phyloP scores from a whole-genome alignment of 495 filamentous ascomycete species.

The Penicillium tannophilum region DNA sequence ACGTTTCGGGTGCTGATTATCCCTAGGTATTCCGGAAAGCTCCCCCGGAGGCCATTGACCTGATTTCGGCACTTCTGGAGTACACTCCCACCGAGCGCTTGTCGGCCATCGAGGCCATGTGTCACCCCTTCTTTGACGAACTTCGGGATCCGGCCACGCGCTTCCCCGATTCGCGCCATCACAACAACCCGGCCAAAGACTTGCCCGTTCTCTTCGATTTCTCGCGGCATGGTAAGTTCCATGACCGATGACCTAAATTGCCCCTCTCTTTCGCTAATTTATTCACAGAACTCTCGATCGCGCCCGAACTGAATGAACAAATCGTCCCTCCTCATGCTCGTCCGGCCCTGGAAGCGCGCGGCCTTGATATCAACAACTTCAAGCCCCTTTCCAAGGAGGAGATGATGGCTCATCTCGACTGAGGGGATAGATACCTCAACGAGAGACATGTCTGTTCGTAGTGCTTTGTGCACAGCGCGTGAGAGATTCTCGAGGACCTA shows the following conservation, averaged over 20 bases:
- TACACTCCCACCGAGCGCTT: constrained; percentile 96
- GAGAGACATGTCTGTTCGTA: constrained; percentile 43
- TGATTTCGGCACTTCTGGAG: constrained; percentile 91
- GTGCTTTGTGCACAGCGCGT: constrained; percentile 33
- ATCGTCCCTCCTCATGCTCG: constrained; percentile 85
- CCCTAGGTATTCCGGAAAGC: constrained; percentile 90
- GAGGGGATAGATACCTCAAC: constrained; percentile 51
- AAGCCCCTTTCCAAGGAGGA: constrained; percentile 86
- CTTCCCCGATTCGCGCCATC: constrained; percentile 91
- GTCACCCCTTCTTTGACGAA: constrained; percentile 98
- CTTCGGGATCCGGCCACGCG: constrained; percentile 83
- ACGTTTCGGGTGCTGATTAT: constrained; percentile 20
- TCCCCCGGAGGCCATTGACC: constrained; percentile 85
- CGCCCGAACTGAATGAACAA: constrained; percentile 79
- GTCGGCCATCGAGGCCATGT: constrained; percentile 94
- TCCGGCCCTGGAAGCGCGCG: constrained; percentile 68
- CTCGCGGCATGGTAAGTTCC: constrained; percentile 79
- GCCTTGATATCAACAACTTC: constrained; percentile 93
- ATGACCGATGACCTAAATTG: not conserved
- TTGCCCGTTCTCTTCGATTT: constrained; percentile 92
- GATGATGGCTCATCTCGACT: constrained; percentile 98
- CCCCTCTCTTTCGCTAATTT: constrained; percentile 11
- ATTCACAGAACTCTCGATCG: constrained; percentile 85
- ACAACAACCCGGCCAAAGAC: constrained; percentile 72
- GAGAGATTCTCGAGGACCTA: constrained; percentile 34